Evolutionary conservation across 176 grass and related monocot species (phyloP), one percentile per base, ranked within the genome.

Genomic region (Dactylis glomerata): DNA sequence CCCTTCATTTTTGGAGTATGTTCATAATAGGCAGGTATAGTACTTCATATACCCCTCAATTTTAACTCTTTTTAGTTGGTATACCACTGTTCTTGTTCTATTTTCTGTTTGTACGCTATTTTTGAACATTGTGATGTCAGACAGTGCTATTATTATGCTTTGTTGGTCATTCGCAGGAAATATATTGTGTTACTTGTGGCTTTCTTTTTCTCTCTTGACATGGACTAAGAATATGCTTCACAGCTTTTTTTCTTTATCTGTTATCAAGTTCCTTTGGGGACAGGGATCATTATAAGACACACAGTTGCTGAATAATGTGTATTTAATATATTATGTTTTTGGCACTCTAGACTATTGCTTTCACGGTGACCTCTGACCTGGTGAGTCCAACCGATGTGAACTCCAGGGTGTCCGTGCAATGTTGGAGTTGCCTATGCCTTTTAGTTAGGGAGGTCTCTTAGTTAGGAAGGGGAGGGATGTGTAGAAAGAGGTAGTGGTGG

Each of bases 1-100:
- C 75, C 92, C 94, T 77, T 92, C 92, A 27, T 97, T 91, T 94
- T 83, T 97, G 87, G 94, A 97, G 52, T 97, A 94, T 83, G 92
- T 97, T 75, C 94, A 92, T 85, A 97, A 94, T 79, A 89, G 94
- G 58, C 94, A 97, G 94, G 94, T 97, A 88, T 70, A 82, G 40
- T 81, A 30, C 47, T 44, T 73, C 14, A 16, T 73, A 90, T 73
- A 30, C 78, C 78, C 56, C 45, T 91, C 6, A 9, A 36, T 66
- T 72, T 41, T 22, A 62, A 66, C 59, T 46, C 44, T 50, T 13
- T 70, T 41, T 78, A 59, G 22, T 72, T 72, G 33, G 49, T 72
- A 81, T n/a, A 82, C 64, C 12, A 10, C 28, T 75, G 55, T 58
- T 64, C 9, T 49, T 69, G 8, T 50, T 47, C 6, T 61, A 20